These are phyloP conservation scores for Penicillium sclerotiorum DNA, from an alignment of 2,329 filamentous ascomycete genomes.

Conservation along the genomic window DNA sequence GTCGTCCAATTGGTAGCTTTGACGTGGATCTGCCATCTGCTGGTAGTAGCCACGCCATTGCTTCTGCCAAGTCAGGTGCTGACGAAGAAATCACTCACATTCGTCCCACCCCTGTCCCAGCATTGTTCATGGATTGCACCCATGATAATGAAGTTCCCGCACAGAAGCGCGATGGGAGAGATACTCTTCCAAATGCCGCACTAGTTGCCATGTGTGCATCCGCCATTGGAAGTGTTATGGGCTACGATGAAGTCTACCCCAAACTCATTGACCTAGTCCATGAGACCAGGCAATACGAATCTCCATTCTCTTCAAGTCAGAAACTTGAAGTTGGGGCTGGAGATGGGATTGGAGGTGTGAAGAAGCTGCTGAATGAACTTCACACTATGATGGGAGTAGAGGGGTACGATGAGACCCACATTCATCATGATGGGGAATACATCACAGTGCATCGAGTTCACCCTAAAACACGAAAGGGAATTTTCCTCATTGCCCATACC, in stretches of 20 bases:
- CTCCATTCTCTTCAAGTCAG: conserved; percentile 66
- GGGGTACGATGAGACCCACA: conserved; percentile 90
- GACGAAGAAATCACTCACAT: conserved; percentile 75
- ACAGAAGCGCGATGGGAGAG: conserved; percentile 90
- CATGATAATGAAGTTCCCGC: conserved; percentile 97
- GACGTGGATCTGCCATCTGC: conserved; percentile 84
- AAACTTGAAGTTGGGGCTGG: conserved; percentile 62
- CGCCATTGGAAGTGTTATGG: conserved; percentile 94
- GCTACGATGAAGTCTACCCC: conserved; percentile 96
- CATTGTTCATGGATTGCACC: conserved; percentile 98
- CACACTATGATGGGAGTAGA: conserved; percentile 95
- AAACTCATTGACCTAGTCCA: conserved; percentile 89
- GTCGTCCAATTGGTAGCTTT: conserved; percentile 93
- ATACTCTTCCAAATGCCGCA: conserved; percentile 91
- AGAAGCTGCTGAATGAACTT: conserved; percentile 91
- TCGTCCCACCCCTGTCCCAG: conserved; percentile 85
- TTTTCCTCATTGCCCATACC: conserved; percentile 94
- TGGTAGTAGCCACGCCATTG: conserved; percentile 53
- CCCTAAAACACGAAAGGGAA: conserved; percentile 86
- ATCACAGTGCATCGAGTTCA: conserved; percentile 96
- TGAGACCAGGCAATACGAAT: conserved; percentile 82
- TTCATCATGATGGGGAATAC: conserved; percentile 95
- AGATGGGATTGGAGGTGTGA: conserved; percentile 86
- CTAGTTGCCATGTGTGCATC: conserved; percentile 95
- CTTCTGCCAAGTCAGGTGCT: conserved; percentile 33